Conservation (phyloP, 306 rosid genomes). For the Cicer chorassanicum region DNA sequence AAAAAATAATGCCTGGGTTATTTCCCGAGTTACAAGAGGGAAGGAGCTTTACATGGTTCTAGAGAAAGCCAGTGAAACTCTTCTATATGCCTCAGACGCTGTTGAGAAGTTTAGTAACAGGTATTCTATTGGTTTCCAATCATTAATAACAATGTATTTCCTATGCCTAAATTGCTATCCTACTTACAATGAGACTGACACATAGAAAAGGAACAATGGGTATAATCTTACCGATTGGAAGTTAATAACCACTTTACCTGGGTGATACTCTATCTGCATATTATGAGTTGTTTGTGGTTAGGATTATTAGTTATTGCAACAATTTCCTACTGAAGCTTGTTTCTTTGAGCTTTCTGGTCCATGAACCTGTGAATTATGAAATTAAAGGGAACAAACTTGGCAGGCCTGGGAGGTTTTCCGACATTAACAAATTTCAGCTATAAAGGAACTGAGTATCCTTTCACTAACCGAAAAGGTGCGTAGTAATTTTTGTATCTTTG, state of each 20-base stretch:
- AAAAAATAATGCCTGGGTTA: conserved; percentile 93
- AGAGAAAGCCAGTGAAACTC: conserved; percentile 92
- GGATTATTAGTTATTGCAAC: background rate
- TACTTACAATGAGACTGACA: background rate
- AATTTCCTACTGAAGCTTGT: conserved; percentile 1
- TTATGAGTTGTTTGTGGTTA: conserved; percentile 22
- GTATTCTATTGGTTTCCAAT: conserved; percentile 46
- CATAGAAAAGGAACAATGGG: background rate
- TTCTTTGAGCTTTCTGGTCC: background rate
- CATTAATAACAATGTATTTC: conserved; percentile 24
- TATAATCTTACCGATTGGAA: conserved; percentile 12
- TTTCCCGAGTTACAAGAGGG: conserved; percentile 83
- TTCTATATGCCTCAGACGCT: conserved; percentile 91
- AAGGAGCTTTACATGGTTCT: conserved; percentile 93
- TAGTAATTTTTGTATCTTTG: conserved; percentile 32
- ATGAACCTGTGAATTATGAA: background rate
- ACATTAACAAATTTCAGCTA: background rate
- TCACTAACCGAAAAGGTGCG: background rate
- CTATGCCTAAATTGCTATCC: conserved; percentile 24
- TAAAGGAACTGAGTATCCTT: conserved; percentile 23
- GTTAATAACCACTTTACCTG: conserved; percentile 13
- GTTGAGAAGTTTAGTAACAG: conserved; percentile 96
- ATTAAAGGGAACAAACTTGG: background rate
- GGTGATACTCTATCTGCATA: background rate
- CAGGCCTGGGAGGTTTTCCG: background rate